A percentile compares a stretch with the other conserved stretches of the same genome.
Evolutionary conservation across 768 basidiomycete species (phyloP).

Genomic region (Crassisporium funariophilum): DNA sequence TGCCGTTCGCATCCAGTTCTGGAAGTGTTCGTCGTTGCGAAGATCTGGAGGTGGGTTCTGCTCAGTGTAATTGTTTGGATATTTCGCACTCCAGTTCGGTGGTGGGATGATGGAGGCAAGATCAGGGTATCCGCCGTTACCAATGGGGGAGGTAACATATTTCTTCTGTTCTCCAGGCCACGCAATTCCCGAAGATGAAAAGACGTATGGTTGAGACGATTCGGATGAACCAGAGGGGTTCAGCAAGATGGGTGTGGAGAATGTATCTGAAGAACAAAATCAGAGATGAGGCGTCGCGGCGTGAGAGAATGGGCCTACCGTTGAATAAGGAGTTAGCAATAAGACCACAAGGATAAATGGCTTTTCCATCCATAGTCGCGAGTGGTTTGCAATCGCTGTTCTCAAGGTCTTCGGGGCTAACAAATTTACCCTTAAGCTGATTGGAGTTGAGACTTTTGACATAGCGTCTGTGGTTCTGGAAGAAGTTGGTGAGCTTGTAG

Average conservation of each 20-base stretch:
- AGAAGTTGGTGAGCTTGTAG: slow-evolving; percentile 96
- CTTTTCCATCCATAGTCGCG: slow-evolving; percentile 51
- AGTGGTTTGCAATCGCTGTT: slow-evolving; percentile 89
- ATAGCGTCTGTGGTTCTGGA: slow-evolving; percentile 97
- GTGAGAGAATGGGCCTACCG: slow-evolving; percentile 47
- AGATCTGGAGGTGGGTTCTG: slow-evolving; percentile 73
- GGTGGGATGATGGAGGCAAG: slow-evolving; percentile 81
- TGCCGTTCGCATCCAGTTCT: slow-evolving; percentile 99
- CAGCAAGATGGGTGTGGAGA: slow-evolving; percentile 59
- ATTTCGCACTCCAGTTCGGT: slow-evolving; percentile 84
- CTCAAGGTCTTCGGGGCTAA: slow-evolving; percentile 50
- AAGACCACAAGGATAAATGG: slow-evolving; percentile 93
- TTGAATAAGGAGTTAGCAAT: slow-evolving; percentile 98
- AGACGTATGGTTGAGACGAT: slow-evolving; percentile 58
- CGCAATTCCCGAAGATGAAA: slow-evolving; percentile 82
- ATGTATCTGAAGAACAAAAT: slow-evolving; percentile 64
- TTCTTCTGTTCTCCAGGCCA: slow-evolving; percentile 96
- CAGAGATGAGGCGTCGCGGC: not conserved
- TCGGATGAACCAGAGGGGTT: slow-evolving; percentile 52
- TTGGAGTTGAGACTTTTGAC: slow-evolving; percentile 86
- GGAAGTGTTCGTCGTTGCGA: slow-evolving; percentile 84
- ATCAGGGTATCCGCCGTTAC: slow-evolving; percentile 50
- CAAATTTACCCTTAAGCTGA: slow-evolving; percentile 79
- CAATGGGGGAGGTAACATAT: slow-evolving; percentile 63
- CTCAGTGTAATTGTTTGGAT: slow-evolving; percentile 71